Percentiles rank a stretch among this genome's conserved stretches.
Evolutionary conservation across 2,329 filamentous ascomycete species (phyloP).

Genomic region (Pseudohalonectria lignicola): DNA sequence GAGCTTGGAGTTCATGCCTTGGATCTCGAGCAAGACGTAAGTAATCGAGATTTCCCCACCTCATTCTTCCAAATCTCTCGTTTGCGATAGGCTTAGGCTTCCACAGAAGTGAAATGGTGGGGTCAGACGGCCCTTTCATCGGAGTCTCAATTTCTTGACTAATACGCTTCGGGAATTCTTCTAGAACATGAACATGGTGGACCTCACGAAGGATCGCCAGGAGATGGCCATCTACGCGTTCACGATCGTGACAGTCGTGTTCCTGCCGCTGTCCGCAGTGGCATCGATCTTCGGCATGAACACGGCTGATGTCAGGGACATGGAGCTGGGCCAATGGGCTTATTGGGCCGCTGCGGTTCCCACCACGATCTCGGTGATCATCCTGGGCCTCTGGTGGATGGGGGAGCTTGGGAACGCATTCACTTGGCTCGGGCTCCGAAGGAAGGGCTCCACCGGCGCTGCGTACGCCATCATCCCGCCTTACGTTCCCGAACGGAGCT

Average conservation of each 20-base stretch:
- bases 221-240: slow-evolving; percentile 37
- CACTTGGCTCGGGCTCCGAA: background rate
- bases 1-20: slow-evolving; percentile 14
- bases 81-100: background rate
- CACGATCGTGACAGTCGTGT: slow-evolving; percentile 37
- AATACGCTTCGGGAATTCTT: no score
- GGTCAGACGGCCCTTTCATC: background rate
- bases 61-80: background rate
- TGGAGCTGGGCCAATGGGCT: slow-evolving; percentile 33
- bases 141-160: no score
- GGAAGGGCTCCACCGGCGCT: background rate
- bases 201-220: slow-evolving; percentile 30
- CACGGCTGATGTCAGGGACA: slow-evolving; percentile 35
- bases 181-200: slow-evolving; percentile 23
- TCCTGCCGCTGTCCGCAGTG: slow-evolving; percentile 33
- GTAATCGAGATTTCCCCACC: background rate
- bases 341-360: slow-evolving; percentile 39
- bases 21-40: slow-evolving; percentile 15
- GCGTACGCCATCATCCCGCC: background rate
- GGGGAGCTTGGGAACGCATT: slow-evolving; percentile 24
- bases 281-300: slow-evolving; percentile 43
- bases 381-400: slow-evolving; percentile 29
- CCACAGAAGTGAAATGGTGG: background rate
- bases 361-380: slow-evolving; percentile 28
- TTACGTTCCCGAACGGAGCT: background rate